Evolutionary conservation across 2,329 filamentous ascomycete species (phyloP).

Genomic region (Ceratocystis albifundus): DNA sequence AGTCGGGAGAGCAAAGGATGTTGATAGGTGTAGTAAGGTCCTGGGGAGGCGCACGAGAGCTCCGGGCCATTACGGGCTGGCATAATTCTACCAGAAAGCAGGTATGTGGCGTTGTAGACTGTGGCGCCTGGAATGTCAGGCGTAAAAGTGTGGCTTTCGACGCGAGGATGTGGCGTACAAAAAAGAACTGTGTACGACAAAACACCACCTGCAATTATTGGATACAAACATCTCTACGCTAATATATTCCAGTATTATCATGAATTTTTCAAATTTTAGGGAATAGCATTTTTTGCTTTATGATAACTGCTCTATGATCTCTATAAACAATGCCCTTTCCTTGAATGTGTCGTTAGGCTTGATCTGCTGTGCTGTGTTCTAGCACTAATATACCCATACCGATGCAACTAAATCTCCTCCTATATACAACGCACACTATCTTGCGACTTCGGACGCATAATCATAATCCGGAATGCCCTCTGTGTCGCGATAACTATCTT

Average conservation of each 20-base stretch:
- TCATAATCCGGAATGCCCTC: conserved; percentile 15
- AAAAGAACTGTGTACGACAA: too few relatives aligned
- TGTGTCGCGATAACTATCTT: conserved; percentile 12
- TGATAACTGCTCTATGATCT: not conserved
- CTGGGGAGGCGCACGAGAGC: conserved; percentile 1
- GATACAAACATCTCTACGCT: too few relatives aligned
- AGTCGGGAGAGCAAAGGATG: conserved; percentile 11
- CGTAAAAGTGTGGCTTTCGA: conserved; percentile 10
- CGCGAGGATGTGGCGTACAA: not conserved
- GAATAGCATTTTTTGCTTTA: not conserved
- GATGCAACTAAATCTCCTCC: not conserved
- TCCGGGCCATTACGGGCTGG: conserved; percentile 18
- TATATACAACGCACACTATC: not conserved
- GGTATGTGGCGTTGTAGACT: not conserved
- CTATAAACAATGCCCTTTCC: not conserved
- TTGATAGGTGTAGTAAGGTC: not conserved
- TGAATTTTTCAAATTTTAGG: not conserved
- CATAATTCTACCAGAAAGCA: conserved; percentile 5
- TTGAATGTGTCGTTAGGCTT: not conserved
- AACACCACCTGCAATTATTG: too few relatives aligned
- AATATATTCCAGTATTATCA: too few relatives aligned
- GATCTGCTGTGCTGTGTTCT: conserved; percentile 10
- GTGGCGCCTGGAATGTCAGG: conserved; percentile 18
- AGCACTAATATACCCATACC: not conserved
- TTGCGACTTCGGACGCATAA: conserved; percentile 13